Base-by-base conservation (phyloP, 2,329 filamentous ascomycete species). In the Exutisphaerella laricina region DNA sequence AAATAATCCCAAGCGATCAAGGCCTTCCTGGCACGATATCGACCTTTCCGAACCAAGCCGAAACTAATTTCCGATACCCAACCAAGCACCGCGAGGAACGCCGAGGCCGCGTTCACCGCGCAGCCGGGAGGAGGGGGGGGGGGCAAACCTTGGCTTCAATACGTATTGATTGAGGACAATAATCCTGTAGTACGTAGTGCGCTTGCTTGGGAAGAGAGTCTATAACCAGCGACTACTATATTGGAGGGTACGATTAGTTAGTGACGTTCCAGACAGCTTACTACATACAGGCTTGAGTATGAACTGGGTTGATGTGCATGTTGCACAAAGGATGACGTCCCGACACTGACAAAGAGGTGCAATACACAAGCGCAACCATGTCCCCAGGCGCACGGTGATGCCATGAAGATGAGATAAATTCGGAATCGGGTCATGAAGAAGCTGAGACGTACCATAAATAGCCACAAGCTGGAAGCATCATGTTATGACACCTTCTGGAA, bases 401-500 rank as follows among this genome's bases (percentile, higher is more conserved):
- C 17, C 33, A 35, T 20, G 33, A 4, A 12, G n/a, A 12, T 35
- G 17, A 17, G n/a, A 8, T 20, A 22, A 6, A 23, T 23, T n/a
- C 3, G 3, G 17, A 20, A 35, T n/a, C 21, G 18, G 10, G 14
- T 35, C 16, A n/a, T 9, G 17, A 14, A 26, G 12, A 7, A 26
- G 23, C 23, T 26, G 18, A 10, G 9, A n/a, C 29, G 23, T 6
- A 35, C 33, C 18, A n/a, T 20, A 23, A 21, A 35, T 35, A 23
- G 33, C 18, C 21, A 23, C 33, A 35, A n/a, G 6, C 2, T 13
- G 33, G 18, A 13, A 12, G 4, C 9, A 33, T 17, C 33, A 21
- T n/a, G 33, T 14, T 5, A 4, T 23, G 33, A 35, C 21, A 35
- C 33, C 33, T 35, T 35, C 33, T 35, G 33, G 33, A 22, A 35